phyloP scores from a whole-genome alignment of 2,329 filamentous ascomycete species.

The Tolypocladium album region DNA sequence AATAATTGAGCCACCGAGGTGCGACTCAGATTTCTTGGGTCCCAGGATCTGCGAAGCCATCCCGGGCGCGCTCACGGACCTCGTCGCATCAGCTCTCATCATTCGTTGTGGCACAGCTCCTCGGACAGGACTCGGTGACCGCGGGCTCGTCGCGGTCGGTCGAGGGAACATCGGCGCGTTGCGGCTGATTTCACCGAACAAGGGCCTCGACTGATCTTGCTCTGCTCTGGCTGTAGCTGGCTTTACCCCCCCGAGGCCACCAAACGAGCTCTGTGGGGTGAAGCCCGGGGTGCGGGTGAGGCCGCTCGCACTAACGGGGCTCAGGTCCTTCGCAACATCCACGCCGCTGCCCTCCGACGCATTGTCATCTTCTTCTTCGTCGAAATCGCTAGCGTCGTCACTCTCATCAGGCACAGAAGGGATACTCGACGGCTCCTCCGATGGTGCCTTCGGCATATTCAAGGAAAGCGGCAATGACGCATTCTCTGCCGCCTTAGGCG shows the following conservation, averaged over 20 bases:
- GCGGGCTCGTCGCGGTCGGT: conserved; percentile 45
- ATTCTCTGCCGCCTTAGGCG: conserved; percentile 19
- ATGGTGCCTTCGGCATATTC: conserved; percentile 17
- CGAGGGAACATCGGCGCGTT: conserved; percentile 44
- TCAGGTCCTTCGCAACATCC: conserved; percentile 54
- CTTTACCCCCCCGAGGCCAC: conserved; percentile 30
- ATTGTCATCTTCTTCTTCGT: conserved; percentile 39
- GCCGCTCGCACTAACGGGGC: conserved; percentile 32
- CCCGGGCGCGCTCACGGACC: conserved; percentile 51
- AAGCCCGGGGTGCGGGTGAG: conserved; percentile 36
- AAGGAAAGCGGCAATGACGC: conserved; percentile 30
- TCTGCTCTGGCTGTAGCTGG: conserved; percentile 23
- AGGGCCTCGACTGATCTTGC: conserved; percentile 28
- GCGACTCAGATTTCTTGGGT: conserved; percentile 24
- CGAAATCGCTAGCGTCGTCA: conserved; percentile 24
- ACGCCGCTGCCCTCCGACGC: conserved; percentile 50
- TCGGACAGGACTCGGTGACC: conserved; percentile 63
- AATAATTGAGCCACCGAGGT: conserved; percentile 26
- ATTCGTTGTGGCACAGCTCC: conserved; percentile 41
- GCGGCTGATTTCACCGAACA: conserved; percentile 45
- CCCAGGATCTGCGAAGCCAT: conserved; percentile 45
- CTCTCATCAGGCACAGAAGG: conserved; percentile 29
- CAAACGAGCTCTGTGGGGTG: conserved; percentile 50
- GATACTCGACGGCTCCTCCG: conserved; percentile 18
- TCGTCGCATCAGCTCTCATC: conserved; percentile 35